Conservation (phyloP, 148 eudicot genomes). For the Nyssa sinensis region DNA sequence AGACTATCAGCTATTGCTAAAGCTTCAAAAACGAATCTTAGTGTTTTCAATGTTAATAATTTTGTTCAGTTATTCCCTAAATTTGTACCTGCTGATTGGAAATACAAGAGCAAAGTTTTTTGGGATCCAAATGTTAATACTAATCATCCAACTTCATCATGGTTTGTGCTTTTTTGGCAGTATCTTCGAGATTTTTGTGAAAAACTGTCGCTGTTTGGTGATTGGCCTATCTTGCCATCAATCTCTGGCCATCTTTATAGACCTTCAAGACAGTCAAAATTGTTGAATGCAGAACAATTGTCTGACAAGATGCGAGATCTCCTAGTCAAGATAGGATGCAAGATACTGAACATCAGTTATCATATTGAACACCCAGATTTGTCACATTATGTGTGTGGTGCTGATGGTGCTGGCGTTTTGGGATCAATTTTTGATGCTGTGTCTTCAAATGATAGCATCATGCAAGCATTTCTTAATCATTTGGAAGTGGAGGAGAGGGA, state of each 20-base stretch:
- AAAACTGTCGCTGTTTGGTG: constrained; percentile 65
- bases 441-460: constrained; percentile 51
- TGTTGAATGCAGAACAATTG: constrained; percentile 63
- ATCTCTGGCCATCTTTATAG: constrained; percentile 75
- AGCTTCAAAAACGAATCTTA: constrained; percentile 66
- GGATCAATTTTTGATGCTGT: constrained; percentile 63
- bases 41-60: constrained; percentile 53
- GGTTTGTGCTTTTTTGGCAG: constrained; percentile 85
- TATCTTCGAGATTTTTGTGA: constrained; percentile 65
- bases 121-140: constrained; percentile 56
- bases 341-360: constrained; percentile 56
- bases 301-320: constrained; percentile 55
- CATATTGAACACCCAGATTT: constrained; percentile 78
- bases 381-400: constrained; percentile 51
- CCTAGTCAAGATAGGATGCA: constrained; percentile 85
- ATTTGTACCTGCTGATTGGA: constrained; percentile 86
- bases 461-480: constrained; percentile 42
- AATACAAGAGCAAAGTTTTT: constrained; percentile 53
- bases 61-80: constrained; percentile 60
- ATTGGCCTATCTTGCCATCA: constrained; percentile 95
- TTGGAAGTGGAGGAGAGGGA: constrained; percentile 69
- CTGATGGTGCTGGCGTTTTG: constrained; percentile 72
- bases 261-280: constrained; percentile 55
- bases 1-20: constrained; percentile 72
- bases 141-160: constrained; percentile 61